These are phyloP conservation scores for Neonectria sp. DNA, from an alignment of 2,329 filamentous ascomycete genomes.

Conservation along the genomic window DNA sequence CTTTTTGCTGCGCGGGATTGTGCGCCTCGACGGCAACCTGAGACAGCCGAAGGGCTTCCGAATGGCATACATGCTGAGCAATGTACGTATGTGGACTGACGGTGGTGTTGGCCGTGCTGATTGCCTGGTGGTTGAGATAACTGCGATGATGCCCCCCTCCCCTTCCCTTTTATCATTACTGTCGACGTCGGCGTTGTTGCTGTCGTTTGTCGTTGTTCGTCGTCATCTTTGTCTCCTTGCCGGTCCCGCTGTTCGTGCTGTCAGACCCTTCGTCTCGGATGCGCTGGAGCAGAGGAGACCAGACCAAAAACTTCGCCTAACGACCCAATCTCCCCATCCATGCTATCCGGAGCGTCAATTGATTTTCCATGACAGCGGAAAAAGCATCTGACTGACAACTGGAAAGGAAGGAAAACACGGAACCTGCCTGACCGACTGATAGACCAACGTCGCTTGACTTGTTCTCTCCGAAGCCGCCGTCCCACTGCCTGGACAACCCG, in stretches of 20 bases:
- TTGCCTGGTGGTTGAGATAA: slow-evolving; percentile 31
- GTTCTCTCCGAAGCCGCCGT: slow-evolving; percentile 25
- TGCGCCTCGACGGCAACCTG: slow-evolving; percentile 42
- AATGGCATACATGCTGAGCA: slow-evolving; percentile 43
- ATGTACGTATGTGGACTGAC: slow-evolving; percentile 45
- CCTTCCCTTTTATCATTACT: neutral
- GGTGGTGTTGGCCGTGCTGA: slow-evolving; percentile 30
- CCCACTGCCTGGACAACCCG: slow-evolving; percentile 20
- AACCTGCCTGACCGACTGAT: slow-evolving; percentile 28
- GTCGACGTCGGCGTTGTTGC: slow-evolving; percentile 8
- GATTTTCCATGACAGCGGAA: slow-evolving; percentile 19
- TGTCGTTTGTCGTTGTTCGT: neutral
- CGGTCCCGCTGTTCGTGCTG: slow-evolving; percentile 10
- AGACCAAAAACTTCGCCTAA: slow-evolving; percentile 18
- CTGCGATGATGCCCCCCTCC: slow-evolving; percentile 22
- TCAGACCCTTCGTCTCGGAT: slow-evolving; percentile 18
- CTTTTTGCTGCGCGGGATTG: slow-evolving; percentile 40
- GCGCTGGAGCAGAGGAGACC: slow-evolving; percentile 7
- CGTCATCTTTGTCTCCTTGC: neutral
- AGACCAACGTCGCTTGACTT: slow-evolving; percentile 17
- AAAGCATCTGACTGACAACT: slow-evolving; percentile 39
- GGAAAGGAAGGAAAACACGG: slow-evolving; percentile 33
- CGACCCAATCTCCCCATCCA: slow-evolving; percentile 16
- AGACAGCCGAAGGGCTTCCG: slow-evolving; percentile 39
- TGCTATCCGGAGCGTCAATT: slow-evolving; percentile 21